Conservation (phyloP, 140 eudicot genomes). For the Ambrosia hybrid region DNA sequence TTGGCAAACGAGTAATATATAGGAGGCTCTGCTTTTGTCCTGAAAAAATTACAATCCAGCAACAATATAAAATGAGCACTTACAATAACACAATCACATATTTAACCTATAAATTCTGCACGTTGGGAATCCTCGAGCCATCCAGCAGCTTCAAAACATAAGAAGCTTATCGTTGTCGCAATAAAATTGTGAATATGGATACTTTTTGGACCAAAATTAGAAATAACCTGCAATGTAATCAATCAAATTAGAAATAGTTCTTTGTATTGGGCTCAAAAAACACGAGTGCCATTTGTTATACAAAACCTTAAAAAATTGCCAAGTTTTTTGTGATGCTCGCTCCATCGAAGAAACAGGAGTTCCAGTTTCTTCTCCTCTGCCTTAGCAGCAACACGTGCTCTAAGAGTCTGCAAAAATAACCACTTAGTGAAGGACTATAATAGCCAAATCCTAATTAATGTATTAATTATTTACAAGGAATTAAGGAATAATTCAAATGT, state of each 20-base stretch:
- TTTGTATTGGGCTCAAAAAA: conserved; percentile 1
- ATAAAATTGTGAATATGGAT: conserved; percentile 97
- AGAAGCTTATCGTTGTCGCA: conserved; percentile 97
- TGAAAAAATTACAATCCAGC: conserved; percentile 52
- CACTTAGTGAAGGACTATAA: not conserved
- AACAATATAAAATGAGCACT: conserved; percentile 35
- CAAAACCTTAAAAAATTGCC: conserved; percentile 86
- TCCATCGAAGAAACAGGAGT: conserved; percentile 97
- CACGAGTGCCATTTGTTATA: not conserved
- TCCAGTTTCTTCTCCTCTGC: conserved; percentile 97
- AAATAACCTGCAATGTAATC: conserved; percentile 81
- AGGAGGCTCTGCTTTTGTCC: conserved; percentile 95
- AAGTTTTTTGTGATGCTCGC: conserved; percentile 97
- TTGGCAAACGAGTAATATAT: conserved; percentile 76
- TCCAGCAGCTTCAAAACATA: conserved; percentile 80
- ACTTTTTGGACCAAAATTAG: conserved; percentile 95
- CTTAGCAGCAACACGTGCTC: conserved; percentile 96
- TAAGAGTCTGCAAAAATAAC: conserved; percentile 55
- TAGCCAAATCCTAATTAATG: not conserved
- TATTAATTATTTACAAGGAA: not conserved
- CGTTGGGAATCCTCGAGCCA: conserved; percentile 44
- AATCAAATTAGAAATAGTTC: conserved; percentile 9
- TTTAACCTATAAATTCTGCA: conserved; percentile 43
- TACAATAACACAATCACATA: conserved; percentile 24
- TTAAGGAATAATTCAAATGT: not conserved